phyloP scores from a whole-genome alignment of 2,329 filamentous ascomycete species.

The Paracamarosporium sp. region DNA sequence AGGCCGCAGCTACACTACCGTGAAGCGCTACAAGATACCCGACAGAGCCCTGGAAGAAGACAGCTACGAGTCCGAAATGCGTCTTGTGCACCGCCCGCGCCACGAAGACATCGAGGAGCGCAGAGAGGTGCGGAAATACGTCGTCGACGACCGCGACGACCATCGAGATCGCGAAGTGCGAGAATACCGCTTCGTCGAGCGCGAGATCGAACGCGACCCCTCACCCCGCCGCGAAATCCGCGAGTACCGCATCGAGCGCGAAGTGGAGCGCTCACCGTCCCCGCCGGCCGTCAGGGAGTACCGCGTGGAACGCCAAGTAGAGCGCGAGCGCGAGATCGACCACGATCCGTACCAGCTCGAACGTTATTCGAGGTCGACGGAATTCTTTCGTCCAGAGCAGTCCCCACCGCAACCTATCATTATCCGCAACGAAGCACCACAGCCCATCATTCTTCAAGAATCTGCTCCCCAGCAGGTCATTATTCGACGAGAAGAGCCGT shows the following conservation, averaged over 20 bases:
- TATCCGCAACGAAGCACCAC: constrained; percentile 56
- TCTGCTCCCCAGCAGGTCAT: constrained; percentile 57
- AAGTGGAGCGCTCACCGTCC: constrained; percentile 56
- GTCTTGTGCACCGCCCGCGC: constrained; percentile 52
- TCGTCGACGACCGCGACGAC: constrained; percentile 43
- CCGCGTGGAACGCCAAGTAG: constrained; percentile 39
- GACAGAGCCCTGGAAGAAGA: constrained; percentile 52
- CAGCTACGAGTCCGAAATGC: constrained; percentile 56
- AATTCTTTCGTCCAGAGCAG: constrained; percentile 57
- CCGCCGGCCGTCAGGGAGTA: constrained; percentile 45
- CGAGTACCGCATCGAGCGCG: constrained; percentile 61
- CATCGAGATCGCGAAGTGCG: constrained; percentile 40
- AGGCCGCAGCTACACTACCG: constrained; percentile 57
- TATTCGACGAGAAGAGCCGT: constrained; percentile 59
- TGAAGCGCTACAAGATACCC: constrained; percentile 66
- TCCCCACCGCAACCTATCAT: constrained; percentile 53
- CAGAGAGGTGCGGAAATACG: constrained; percentile 45
- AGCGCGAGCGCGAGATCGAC: constrained; percentile 39
- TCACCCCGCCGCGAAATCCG: constrained; percentile 55
- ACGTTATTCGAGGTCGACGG: constrained; percentile 60
- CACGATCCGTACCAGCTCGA: constrained; percentile 53
- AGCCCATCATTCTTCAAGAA: constrained; percentile 64
- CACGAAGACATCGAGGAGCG: constrained; percentile 36
- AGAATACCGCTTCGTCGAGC: constrained; percentile 44
- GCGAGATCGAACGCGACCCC: constrained; percentile 43